These are phyloP conservation scores for Pleurotus djamor DNA, from an alignment of 768 basidiomycete genomes.

Conservation along the genomic window DNA sequence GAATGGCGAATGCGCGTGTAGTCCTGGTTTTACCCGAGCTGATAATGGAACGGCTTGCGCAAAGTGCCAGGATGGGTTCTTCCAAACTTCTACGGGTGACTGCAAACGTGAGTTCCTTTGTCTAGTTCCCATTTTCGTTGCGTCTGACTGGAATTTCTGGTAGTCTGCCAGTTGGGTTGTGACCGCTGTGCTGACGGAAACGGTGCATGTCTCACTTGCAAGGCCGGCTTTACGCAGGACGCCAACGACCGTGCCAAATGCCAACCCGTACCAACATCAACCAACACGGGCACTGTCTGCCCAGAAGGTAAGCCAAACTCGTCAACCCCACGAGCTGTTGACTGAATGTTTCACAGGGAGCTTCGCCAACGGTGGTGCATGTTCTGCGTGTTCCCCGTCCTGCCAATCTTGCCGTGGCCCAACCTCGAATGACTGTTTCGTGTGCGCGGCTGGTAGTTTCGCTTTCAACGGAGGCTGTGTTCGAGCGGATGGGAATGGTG, in stretches of 20 bases:
- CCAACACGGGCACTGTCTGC: slow-evolving; percentile 55
- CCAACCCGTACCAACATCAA: slow-evolving; percentile 46
- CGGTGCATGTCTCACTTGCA: slow-evolving; percentile 71
- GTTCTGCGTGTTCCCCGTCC: slow-evolving; percentile 55
- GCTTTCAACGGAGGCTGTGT: slow-evolving; percentile 69
- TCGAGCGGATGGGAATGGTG: slow-evolving; percentile 57
- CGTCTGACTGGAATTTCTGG: neutral
- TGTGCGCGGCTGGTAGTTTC: slow-evolving; percentile 62
- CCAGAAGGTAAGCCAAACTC: slow-evolving; percentile 44
- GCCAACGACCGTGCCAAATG: slow-evolving; percentile 66
- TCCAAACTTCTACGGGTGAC: slow-evolving; percentile 51
- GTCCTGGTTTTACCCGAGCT: slow-evolving; percentile 56
- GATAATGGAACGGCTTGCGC: slow-evolving; percentile 67
- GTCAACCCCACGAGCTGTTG: neutral
- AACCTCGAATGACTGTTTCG: slow-evolving; percentile 64
- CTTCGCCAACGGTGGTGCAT: slow-evolving; percentile 52
- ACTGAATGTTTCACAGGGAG: neutral
- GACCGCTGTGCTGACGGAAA: slow-evolving; percentile 57
- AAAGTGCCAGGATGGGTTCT: slow-evolving; percentile 64
- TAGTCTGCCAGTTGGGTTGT: slow-evolving; percentile 68
- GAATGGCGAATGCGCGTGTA: slow-evolving; percentile 65
- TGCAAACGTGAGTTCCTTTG: slow-evolving; percentile 48
- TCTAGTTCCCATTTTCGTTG: neutral
- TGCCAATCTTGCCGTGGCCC: slow-evolving; percentile 70
- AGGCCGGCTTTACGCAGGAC: slow-evolving; percentile 62